A percentile compares a stretch with the other conserved stretches of the same genome.
Evolutionary conservation across 352 stramenopile genomes (phyloP).

Genomic region (Phytophthora sojae): DNA sequence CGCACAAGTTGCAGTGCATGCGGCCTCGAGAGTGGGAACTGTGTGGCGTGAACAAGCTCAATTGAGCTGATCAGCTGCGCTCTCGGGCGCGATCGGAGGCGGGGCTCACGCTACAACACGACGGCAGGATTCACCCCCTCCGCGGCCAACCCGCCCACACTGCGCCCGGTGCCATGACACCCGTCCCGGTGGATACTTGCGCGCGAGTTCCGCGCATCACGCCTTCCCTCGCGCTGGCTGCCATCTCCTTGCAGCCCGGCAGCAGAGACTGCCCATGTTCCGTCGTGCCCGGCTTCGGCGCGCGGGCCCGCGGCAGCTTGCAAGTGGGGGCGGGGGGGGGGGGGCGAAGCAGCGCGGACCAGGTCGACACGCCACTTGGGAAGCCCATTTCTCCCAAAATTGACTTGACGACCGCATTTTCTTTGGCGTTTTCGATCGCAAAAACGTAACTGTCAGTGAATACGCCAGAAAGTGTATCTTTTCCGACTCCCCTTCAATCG

Average conservation of each 20-base stretch:
- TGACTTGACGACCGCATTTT: slow-evolving; percentile 14
- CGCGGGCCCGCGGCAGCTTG: background rate
- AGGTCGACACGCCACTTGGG: slow-evolving; percentile 5
- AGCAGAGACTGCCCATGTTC: slow-evolving; percentile 34
- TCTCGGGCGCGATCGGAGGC: slow-evolving; percentile 29
- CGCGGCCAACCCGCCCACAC: background rate
- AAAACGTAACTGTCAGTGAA: slow-evolving; percentile 3
- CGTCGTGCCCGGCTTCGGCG: slow-evolving; percentile 18
- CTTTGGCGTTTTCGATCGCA: slow-evolving; percentile 15
- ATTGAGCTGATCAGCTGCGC: slow-evolving; percentile 22
- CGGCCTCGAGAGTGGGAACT: background rate
- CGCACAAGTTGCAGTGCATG: too few species aligned
- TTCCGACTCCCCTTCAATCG: slow-evolving; percentile 1
- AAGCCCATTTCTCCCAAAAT: slow-evolving; percentile 13
- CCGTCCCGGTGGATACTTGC: slow-evolving; percentile 39
- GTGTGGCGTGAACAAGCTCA: slow-evolving; percentile 21
- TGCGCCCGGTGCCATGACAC: slow-evolving; percentile 13
- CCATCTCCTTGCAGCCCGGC: slow-evolving; percentile 1
- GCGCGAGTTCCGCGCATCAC: slow-evolving; percentile 41
- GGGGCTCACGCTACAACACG: slow-evolving; percentile 24
- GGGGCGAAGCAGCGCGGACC: background rate
- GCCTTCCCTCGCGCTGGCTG: slow-evolving; percentile 15
- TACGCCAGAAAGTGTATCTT: slow-evolving; percentile 19
- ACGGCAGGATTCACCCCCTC: slow-evolving; percentile 33
- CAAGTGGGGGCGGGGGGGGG: too few species aligned